Evolutionary conservation across 1,284 basidiomycete genomes (phyloP).

Genomic region (Boletus semigastroideus): DNA sequence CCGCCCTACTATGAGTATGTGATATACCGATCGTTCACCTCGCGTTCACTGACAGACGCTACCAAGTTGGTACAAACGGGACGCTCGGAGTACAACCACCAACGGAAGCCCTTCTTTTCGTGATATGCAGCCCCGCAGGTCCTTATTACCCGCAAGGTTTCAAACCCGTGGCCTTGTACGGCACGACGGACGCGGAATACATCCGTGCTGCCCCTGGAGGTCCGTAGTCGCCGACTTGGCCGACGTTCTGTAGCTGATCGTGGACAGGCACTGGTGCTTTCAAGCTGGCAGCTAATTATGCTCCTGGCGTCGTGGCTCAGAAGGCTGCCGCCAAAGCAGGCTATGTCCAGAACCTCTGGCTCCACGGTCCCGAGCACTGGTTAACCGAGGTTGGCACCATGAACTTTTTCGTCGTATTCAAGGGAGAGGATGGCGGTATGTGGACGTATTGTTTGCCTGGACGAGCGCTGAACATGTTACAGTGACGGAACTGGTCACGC

Average conservation of each 20-base stretch:
- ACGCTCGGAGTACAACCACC: constrained; percentile 89
- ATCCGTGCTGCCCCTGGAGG: constrained; percentile 90
- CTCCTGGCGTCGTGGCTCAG: constrained; percentile 87
- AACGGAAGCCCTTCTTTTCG: constrained; percentile 88
- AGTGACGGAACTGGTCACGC: constrained; percentile 84
- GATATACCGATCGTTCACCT: background rate
- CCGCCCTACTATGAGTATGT: constrained; percentile 74
- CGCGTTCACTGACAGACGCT: constrained; percentile 1
- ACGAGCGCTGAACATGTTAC: background rate
- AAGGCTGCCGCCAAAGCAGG: constrained; percentile 80
- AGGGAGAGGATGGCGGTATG: constrained; percentile 70
- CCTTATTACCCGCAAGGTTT: constrained; percentile 96
- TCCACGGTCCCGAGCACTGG: constrained; percentile 84
- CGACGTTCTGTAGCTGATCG: constrained; percentile 8
- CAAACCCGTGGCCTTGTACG: constrained; percentile 92
- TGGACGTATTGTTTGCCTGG: background rate
- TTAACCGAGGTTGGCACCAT: constrained; percentile 94
- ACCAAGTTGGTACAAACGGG: constrained; percentile 84
- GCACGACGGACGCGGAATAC: constrained; percentile 75
- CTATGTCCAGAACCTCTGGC: constrained; percentile 95
- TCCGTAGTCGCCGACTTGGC: constrained; percentile 29
- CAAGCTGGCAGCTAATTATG: constrained; percentile 93
- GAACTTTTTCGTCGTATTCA: constrained; percentile 93
- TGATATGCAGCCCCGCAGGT: constrained; percentile 92
- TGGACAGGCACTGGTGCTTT: constrained; percentile 77